These are phyloP conservation scores for Angomonas desouzai DNA, from an alignment of 208 protist genomes.

Conservation along the genomic window DNA sequence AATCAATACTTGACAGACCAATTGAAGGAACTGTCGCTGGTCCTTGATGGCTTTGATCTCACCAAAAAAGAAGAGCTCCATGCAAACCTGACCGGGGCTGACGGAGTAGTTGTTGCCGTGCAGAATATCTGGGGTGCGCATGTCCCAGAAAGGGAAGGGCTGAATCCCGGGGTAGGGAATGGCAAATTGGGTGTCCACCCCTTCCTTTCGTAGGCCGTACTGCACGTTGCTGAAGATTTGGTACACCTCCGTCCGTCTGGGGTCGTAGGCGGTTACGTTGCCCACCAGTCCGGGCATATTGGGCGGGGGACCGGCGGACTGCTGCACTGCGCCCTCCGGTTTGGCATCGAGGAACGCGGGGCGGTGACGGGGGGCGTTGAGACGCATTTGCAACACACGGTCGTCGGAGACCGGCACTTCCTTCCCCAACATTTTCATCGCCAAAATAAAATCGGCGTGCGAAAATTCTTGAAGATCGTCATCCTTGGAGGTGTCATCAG, in stretches of 20 bases:
- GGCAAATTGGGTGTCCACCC: constrained; percentile 44
- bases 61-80: constrained; percentile 83
- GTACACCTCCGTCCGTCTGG: constrained; percentile 41
- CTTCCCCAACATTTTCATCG: constrained; percentile 76
- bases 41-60: constrained; percentile 56
- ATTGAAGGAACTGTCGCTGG: constrained; percentile 28
- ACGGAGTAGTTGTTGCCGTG: constrained; percentile 17
- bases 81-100: constrained; percentile 54
- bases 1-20: constrained; percentile 42
- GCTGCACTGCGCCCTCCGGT: background rate
- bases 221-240: constrained; percentile 41
- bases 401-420: constrained; percentile 59
- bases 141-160: constrained; percentile 71
- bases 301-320: constrained; percentile 21
- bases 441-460: constrained; percentile 73
- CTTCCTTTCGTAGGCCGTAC: constrained; percentile 55
- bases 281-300: constrained; percentile 35
- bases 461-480: constrained; percentile 73
- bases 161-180: constrained; percentile 56
- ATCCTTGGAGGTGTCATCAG: constrained; percentile 48
- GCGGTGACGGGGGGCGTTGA: constrained; percentile 55
- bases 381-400: constrained; percentile 50
- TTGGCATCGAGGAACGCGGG: constrained; percentile 50
- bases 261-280: constrained; percentile 32
- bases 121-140: constrained; percentile 43